Evolutionary conservation across 2,329 filamentous ascomycete species (phyloP).

Genomic region (Alternaria solani): DNA sequence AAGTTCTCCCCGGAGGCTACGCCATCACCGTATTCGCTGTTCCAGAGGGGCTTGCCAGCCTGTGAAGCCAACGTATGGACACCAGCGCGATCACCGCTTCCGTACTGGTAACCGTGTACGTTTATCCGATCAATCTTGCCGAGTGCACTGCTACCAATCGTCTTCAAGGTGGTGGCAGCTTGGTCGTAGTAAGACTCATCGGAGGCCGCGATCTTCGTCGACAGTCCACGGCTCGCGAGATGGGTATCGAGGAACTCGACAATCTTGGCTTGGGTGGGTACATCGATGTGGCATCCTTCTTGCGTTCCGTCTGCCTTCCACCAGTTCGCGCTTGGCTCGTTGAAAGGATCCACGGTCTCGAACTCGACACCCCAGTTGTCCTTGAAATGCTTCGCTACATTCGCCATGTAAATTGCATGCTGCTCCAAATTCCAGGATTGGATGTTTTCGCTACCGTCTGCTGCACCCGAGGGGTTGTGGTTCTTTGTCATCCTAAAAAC

Average conservation of each 20-base stretch:
- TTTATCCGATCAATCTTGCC: conserved; percentile 11
- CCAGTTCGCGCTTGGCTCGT: conserved; percentile 18
- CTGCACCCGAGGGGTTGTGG: conserved; percentile 13
- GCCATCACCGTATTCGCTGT: conserved; percentile 17
- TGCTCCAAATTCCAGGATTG: conserved; percentile 18
- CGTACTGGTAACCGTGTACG: conserved; percentile 15
- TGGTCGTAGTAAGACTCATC: conserved; percentile 20
- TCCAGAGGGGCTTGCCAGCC: conserved; percentile 9
- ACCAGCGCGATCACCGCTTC: conserved; percentile 9
- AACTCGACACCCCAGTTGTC: conserved; percentile 12
- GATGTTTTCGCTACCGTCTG: conserved; percentile 15
- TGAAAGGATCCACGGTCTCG: conserved; percentile 15
- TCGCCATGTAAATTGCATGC: conserved; percentile 17
- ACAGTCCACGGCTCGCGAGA: conserved; percentile 6
- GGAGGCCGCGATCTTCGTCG: conserved; percentile 12
- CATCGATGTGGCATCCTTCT: conserved; percentile 15
- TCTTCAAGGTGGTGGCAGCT: conserved; percentile 8
- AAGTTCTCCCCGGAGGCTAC: conserved; percentile 7
- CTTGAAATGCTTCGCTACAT: conserved; percentile 13
- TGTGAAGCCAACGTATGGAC: conserved; percentile 5
- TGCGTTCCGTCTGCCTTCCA: conserved; percentile 19
- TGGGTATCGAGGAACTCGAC: conserved; percentile 10
- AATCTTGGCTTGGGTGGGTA: conserved; percentile 12
- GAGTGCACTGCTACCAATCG: conserved; percentile 14
- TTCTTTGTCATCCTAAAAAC: conserved; percentile 8